Conservation (phyloP, 306 rosid species). For the Medicago lupulina region DNA sequence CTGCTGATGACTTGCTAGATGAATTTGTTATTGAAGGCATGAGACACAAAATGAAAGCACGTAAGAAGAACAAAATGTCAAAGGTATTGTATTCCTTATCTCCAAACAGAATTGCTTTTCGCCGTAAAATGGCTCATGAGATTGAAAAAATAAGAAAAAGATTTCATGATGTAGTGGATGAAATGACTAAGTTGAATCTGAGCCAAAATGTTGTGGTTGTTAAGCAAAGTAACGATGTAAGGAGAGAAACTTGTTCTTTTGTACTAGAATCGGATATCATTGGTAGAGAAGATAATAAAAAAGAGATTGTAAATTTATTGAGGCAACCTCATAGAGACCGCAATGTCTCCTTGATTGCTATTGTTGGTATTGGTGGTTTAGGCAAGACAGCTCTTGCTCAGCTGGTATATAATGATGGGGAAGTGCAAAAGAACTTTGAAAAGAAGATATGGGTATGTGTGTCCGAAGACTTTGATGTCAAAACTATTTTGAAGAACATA, state of each 20-base stretch:
- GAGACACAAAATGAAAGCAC: not conserved
- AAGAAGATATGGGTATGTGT: not conserved
- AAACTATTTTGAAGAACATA: slow-evolving; percentile 9
- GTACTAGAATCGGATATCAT: not conserved
- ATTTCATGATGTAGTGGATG: not conserved
- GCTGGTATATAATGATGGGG: not conserved
- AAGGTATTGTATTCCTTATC: not conserved
- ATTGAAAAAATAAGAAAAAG: not conserved
- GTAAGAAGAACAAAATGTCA: not conserved
- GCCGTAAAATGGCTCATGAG: not conserved
- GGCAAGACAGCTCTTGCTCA: slow-evolving; percentile 5
- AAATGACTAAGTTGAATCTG: not conserved
- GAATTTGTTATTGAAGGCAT: not conserved
- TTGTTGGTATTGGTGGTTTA: slow-evolving; percentile 7
- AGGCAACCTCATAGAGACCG: not conserved
- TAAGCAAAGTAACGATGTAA: not conserved
- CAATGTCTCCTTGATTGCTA: not conserved
- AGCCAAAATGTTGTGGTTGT: not conserved
- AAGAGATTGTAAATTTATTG: not conserved
- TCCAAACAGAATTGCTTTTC: not conserved
- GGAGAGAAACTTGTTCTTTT: not conserved
- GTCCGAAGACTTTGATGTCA: not conserved
- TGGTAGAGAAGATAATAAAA: not conserved
- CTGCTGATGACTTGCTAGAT: slow-evolving; percentile 17
- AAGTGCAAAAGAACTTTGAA: not conserved